Base-by-base conservation (phyloP, 768 basidiomycete genomes). In the Lentinula boryana region DNA sequence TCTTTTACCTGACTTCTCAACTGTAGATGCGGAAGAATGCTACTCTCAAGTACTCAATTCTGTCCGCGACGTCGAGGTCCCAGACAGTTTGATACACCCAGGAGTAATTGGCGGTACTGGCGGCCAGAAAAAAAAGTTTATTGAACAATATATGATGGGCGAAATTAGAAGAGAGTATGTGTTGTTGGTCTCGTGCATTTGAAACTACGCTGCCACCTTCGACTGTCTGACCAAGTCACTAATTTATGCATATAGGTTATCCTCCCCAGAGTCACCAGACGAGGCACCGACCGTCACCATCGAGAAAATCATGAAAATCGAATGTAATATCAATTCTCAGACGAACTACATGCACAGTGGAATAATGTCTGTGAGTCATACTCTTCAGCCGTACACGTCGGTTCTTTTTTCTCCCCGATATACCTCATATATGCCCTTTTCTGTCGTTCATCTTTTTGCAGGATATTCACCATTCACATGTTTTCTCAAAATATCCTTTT, bases 281-380 rank as follows among this genome's bases (percentile, higher is more conserved):
- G 97, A 99, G 68, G 75, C 84, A 0, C 67, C 86, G 5, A 83
- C 87, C 7, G 71, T 85, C 2, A 74, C 81, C 0, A 76, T 70
- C 6, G 95, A 98, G 67, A 83, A 80, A 31, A 86, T 95, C 13
- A 81, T 93, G 53, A 96, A 98, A 72, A 76, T 98, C 27, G 90
- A 93, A 64, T 98, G 96, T 69, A 96, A 96, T 71, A 99, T 99
- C 68, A 81, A 80, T n/a, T 75, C 76, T 51, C 78, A 79, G 31
- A 98, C 95, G 15, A 98, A 95, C 72, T 96, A 87, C 70, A 88
- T 99, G 87, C 78, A 87, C 51, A 79, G 82, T 23, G 95, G 96
- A 0, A 91, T 99, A 65, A 78, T 81, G 78, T 88, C 88, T 64
- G 94, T 91, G 63, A 63, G 69, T 70, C 52, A 36, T 50, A 36